Base-by-base conservation (phyloP, 2,329 filamentous ascomycete species). In the Penicillium sclerotiorum region DNA sequence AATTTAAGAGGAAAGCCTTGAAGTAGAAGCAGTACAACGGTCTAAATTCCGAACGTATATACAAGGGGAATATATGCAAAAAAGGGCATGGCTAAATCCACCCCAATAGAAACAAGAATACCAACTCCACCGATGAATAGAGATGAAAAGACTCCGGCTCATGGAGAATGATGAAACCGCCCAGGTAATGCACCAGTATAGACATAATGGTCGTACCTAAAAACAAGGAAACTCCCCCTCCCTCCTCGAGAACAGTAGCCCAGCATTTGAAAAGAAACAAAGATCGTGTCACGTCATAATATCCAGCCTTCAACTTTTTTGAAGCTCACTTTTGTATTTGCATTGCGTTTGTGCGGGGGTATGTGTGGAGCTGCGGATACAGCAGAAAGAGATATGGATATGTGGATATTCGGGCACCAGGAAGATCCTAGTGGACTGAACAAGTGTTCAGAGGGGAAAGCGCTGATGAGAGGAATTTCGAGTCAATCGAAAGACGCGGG, bases 211-310 rank as follows among this genome's bases (percentile, higher is more conserved):
- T 27, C 48, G 39, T 52, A 45, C 40, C 32, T 35, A 42, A 50
- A 45, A 46, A 44, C 47, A 28, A 48, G 52, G 47, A 51, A 56
- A 58, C 55, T 55, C 59, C 56, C 37, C 27, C 28, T 40, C 45
- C 46, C 55, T 51, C 41, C 36, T 43, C 36, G 45, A 38, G 41
- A 52, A 38, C 38, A 42, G 36, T 48, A 20, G 37, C 41, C 42
- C 48, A 50, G n/a, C n/a, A n/a, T n/a, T n/a, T n/a, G n/a, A 49
- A 23, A 20, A 27, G 50, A 35, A 47, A 45, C 20, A 50, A 33
- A 45, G 41, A 50, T 61, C 59, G 49, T 57, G 50, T 54, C 48
- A 55, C 38, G 52, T 60, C 49, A 52, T 56, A 45, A 58, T 45
- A 40, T 54, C 52, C 55, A 49, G 44, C 50, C 39, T 28, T 42